Percentiles rank a stretch among this genome's conserved stretches.
phyloP scores from a whole-genome alignment of 257 asterid species.

The Eustoma russellianum region DNA sequence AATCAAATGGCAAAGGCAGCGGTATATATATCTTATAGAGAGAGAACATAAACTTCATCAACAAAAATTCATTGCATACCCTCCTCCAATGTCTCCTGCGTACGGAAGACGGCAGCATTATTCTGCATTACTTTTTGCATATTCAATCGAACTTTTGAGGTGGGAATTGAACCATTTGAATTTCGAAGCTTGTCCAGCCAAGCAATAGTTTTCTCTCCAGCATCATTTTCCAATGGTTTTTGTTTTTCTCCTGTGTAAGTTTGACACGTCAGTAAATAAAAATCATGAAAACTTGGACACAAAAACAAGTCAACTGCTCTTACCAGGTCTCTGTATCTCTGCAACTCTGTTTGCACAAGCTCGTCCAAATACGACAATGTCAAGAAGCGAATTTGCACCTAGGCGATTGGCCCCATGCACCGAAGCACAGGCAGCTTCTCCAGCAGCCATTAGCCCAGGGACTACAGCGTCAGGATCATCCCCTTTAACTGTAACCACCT shows the following conservation, averaged over 20 bases:
- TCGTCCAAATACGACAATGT: slow-evolving; percentile 96
- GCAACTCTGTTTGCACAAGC: slow-evolving; percentile 98
- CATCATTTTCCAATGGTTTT: slow-evolving; percentile 73
- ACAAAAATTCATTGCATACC: slow-evolving; percentile 33
- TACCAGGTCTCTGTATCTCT: slow-evolving; percentile 79
- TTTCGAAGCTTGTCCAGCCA: slow-evolving; percentile 96
- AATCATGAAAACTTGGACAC: slow-evolving; percentile 1
- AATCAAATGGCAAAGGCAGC: not conserved
- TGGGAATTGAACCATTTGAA: slow-evolving; percentile 86
- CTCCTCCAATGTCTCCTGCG: slow-evolving; percentile 96
- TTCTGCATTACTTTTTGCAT: slow-evolving; percentile 96
- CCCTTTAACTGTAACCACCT: slow-evolving; percentile 77
- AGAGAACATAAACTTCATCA: not conserved
- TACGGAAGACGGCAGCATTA: slow-evolving; percentile 98
- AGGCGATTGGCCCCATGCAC: slow-evolving; percentile 99
- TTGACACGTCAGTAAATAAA: slow-evolving; percentile 12
- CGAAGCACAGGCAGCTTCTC: slow-evolving; percentile 99
- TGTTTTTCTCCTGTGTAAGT: slow-evolving; percentile 61
- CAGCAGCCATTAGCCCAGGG: slow-evolving; percentile 97
- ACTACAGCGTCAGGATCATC: slow-evolving; percentile 61
- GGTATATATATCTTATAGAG: not conserved
- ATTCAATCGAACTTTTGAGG: slow-evolving; percentile 79
- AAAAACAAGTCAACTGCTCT: not conserved
- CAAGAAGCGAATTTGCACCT: slow-evolving; percentile 98
- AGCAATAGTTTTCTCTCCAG: slow-evolving; percentile 83